These are phyloP conservation scores for Xylaria sp. DNA, from an alignment of 2,329 filamentous ascomycete genomes.

Conservation along the genomic window DNA sequence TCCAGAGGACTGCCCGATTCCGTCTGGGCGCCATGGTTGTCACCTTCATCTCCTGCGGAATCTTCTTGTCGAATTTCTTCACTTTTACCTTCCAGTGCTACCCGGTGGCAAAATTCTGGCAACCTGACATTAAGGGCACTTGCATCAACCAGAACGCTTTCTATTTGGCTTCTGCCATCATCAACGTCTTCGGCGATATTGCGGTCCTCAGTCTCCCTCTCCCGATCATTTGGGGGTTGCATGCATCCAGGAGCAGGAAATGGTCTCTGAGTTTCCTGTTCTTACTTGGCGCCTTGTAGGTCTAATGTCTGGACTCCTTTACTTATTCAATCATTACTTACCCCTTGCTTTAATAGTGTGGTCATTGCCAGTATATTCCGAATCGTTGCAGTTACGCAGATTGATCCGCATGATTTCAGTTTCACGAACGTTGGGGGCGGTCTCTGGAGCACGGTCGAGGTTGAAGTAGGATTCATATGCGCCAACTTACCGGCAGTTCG, in stretches of 20 bases:
- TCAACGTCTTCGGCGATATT: conserved; percentile 48
- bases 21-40: conserved; percentile 43
- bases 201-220: conserved; percentile 48
- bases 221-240: conserved; percentile 48
- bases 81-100: conserved; percentile 44
- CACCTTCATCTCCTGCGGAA: conserved; percentile 40
- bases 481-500: conserved; percentile 46
- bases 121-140: conserved; percentile 28
- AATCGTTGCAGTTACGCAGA: conserved; percentile 45
- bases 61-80: conserved; percentile 45
- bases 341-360: conserved; percentile 35
- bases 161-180: conserved; percentile 45
- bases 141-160: conserved; percentile 45
- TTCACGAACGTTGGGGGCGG: conserved; percentile 46
- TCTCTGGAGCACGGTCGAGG: conserved; percentile 48
- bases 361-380: conserved; percentile 47
- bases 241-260: conserved; percentile 48
- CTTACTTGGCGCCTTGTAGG: conserved; percentile 50
- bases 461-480: conserved; percentile 48
- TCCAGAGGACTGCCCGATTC: conserved; percentile 41
- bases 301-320: conserved; percentile 4
- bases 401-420: conserved; percentile 45
- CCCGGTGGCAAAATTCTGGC: conserved; percentile 44
- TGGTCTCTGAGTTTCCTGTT: conserved; percentile 49
- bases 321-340: conserved; percentile 30